Base-by-base conservation (phyloP, 495 filamentous ascomycete species). In the Trichoderma virens region DNA sequence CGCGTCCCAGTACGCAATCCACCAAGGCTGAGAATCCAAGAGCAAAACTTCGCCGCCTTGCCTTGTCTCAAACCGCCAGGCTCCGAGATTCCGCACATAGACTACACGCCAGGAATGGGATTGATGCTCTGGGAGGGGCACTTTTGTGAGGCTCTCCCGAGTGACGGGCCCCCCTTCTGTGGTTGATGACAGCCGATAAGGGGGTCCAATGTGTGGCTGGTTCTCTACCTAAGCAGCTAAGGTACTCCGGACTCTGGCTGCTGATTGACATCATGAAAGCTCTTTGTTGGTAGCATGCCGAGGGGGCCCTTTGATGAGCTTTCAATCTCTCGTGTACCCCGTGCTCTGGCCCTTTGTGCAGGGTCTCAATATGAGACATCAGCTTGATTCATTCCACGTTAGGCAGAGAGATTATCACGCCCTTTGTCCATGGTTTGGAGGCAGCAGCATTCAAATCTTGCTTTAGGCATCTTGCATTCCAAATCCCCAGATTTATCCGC, bases 171-270 rank as follows among this genome's bases (percentile, higher is more conserved):
- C 51, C 20, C 51, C 27, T 56, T 27, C 51, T 56, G 20, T 28
- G 51, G 23, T 56, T 28, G 51, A 16, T 28, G 51, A 27, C 51
- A 56, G 51, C 51, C 27, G 51, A 56, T 28, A 56, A 56, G 51
- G 51, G 51, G 51, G 23, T 56, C 11, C 51, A 56, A 56, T 56
- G 25, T 56, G 51, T 56, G 51, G 51, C 51, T 56, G 27, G 51
- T 56, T 7, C 6, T 35, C 34, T 35, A 35, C 32, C 32, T 35
- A 35, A 6, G 34, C 13, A n/a, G 34, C 34, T 35, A 1, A 47
- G 43, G 6, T 8, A 47, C 43, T 25, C 18, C 20, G 43, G 43
- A 47, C 43, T 47, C 23, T 23, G 9, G n/a, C 43, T 47, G 43
- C n/a, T 47, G 43, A 47, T 20, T 47, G 20, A 47, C n/a, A 47